phyloP scores from a whole-genome alignment of 2,329 filamentous ascomycete species.

The Penicillium sp. region DNA sequence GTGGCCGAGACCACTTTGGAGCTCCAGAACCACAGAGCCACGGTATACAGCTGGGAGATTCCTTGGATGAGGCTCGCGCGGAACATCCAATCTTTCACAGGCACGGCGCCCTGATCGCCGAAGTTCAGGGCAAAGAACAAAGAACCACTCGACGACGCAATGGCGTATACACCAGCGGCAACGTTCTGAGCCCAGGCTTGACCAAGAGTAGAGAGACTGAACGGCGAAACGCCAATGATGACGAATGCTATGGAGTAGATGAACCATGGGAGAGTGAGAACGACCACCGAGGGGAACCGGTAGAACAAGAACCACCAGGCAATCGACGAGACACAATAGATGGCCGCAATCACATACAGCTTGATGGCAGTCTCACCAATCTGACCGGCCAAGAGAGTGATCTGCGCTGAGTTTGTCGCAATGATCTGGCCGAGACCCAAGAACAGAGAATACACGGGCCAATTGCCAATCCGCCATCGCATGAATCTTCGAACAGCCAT shows the following conservation, averaged over 20 bases:
- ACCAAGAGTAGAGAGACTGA: constrained; percentile 38
- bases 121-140: constrained; percentile 68
- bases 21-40: constrained; percentile 67
- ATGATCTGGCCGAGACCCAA: constrained; percentile 64
- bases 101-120: constrained; percentile 61
- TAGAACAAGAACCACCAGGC: constrained; percentile 65
- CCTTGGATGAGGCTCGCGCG: constrained; percentile 65
- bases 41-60: constrained; percentile 64
- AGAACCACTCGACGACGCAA: constrained; percentile 61
- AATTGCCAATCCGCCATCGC: constrained; percentile 59
- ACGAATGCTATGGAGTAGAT: constrained; percentile 63
- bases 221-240: constrained; percentile 61
- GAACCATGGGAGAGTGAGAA: constrained; percentile 60
- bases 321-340: constrained; percentile 58
- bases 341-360: constrained; percentile 59
- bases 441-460: constrained; percentile 62
- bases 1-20: constrained; percentile 50
- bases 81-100: constrained; percentile 65
- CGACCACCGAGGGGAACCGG: constrained; percentile 54
- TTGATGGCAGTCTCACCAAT: constrained; percentile 58
- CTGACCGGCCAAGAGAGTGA: constrained; percentile 63
- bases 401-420: constrained; percentile 65
- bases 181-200: constrained; percentile 59
- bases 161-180: constrained; percentile 60
- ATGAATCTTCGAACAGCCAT: constrained; percentile 56